Percentiles rank a stretch among this genome's conserved stretches.
These are phyloP conservation scores for Talaromyces albobiverticillius DNA, from an alignment of 2,329 filamentous ascomycete genomes.

Conservation along the genomic window DNA sequence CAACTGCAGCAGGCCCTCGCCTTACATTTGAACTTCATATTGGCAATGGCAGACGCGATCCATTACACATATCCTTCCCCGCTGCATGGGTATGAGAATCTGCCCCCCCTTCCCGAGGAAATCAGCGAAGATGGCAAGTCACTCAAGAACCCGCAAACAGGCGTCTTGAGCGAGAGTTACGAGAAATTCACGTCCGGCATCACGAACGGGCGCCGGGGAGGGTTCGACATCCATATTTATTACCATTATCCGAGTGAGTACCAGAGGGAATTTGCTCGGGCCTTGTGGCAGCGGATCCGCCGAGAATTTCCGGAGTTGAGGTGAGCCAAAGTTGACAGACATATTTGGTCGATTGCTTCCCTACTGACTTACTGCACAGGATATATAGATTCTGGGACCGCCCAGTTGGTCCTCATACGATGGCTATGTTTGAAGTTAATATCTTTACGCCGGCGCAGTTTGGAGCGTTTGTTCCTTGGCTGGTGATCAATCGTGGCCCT, in stretches of 20 bases:
- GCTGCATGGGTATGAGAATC: constrained; percentile 50
- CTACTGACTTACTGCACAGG: constrained; percentile 55
- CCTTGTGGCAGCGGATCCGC: constrained; percentile 4
- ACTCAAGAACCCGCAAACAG: constrained; percentile 63
- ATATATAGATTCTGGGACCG: constrained; percentile 75
- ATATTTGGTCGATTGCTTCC: too few relatives aligned
- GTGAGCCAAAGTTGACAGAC: too few relatives aligned
- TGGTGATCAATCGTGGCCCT: constrained; percentile 76
- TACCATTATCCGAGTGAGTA: not conserved
- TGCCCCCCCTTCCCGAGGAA: constrained; percentile 48
- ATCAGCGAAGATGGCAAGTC: constrained; percentile 75
- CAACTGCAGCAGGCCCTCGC: too few relatives aligned
- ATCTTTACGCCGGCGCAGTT: constrained; percentile 82
- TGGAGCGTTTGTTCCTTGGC: constrained; percentile 82
- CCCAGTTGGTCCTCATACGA: constrained; percentile 76
- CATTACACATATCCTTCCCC: constrained; percentile 54
- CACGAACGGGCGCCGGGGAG: constrained; percentile 65
- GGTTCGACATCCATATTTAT: constrained; percentile 81
- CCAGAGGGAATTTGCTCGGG: not conserved
- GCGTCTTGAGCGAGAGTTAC: too few relatives aligned
- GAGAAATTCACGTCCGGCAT: constrained; percentile 64
- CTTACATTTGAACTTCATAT: too few relatives aligned
- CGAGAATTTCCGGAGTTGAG: not conserved
- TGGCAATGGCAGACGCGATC: constrained; percentile 28
- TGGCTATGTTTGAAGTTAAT: constrained; percentile 92